These are phyloP conservation scores for Eutrema yunnanense DNA, from an alignment of 345 rosid species.

Conservation along the genomic window DNA sequence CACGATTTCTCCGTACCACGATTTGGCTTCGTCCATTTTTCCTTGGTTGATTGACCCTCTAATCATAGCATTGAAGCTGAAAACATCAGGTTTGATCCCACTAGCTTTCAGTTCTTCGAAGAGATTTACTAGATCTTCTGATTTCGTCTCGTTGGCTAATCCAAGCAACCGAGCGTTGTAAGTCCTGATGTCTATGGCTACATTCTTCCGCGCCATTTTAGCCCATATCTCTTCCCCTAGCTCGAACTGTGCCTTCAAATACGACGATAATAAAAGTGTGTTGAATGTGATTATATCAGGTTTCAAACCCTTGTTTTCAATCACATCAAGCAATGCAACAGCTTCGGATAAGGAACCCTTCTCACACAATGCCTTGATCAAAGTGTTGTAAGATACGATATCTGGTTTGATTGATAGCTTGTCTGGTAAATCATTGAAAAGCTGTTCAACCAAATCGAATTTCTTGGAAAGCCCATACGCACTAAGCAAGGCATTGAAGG, in stretches of 20 bases:
- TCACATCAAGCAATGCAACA: constrained; percentile 37
- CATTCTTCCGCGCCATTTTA: constrained; percentile 39
- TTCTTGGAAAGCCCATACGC: constrained; percentile 47
- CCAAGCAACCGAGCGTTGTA: constrained; percentile 56
- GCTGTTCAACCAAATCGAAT: constrained; percentile 34
- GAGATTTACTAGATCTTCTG: constrained; percentile 37
- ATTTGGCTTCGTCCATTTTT: constrained; percentile 39
- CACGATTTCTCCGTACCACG: constrained; percentile 43
- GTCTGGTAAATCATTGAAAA: constrained; percentile 42
- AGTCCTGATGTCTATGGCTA: constrained; percentile 44
- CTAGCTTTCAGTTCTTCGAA: constrained; percentile 40
- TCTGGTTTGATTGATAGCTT: constrained; percentile 45
- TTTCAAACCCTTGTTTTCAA: constrained; percentile 44
- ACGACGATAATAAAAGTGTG: constrained; percentile 43
- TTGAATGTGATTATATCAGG: constrained; percentile 57
- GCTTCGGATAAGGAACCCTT: constrained; percentile 45
- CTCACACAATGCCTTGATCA: constrained; percentile 55
- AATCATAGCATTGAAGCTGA: constrained; percentile 50
- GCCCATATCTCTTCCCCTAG: constrained; percentile 59
- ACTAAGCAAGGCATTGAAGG: constrained; percentile 60
- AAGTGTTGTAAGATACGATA: constrained; percentile 48
- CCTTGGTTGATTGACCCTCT: constrained; percentile 44
- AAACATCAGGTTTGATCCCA: constrained; percentile 41
- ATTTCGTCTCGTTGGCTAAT: constrained; percentile 36
- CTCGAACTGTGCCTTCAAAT: constrained; percentile 36